phyloP scores from a whole-genome alignment of 1,284 basidiomycete genomes.

The Coniferiporia sulphurascens region DNA sequence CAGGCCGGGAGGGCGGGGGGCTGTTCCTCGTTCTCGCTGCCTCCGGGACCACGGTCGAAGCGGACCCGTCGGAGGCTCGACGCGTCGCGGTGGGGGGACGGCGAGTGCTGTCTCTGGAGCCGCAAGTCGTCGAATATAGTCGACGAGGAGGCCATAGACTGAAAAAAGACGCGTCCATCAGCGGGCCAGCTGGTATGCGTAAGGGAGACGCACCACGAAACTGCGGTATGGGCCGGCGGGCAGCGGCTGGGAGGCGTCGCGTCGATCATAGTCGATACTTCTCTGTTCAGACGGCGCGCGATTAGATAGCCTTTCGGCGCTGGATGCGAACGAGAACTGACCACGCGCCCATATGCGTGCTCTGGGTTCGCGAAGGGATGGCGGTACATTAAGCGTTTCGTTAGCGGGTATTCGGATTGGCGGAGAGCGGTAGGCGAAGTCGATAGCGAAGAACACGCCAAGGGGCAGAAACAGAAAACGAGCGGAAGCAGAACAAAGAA shows the following conservation, averaged over 20 bases:
- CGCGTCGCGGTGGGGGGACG: neutral
- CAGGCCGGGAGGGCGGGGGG: neutral
- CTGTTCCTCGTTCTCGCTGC: neutral
- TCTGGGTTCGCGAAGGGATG: constrained; percentile 19
- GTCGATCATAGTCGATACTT: neutral
- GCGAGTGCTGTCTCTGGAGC: neutral
- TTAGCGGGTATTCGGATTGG: neutral
- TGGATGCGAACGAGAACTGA: neutral
- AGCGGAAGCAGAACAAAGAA: neutral
- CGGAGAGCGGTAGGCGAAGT: neutral
- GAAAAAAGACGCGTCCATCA: neutral
- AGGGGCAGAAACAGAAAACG: too few species aligned
- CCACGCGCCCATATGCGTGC: constrained; percentile 4
- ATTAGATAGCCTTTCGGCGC: neutral
- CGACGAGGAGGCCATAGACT: constrained; percentile 14
- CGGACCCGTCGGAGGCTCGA: neutral
- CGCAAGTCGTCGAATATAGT: constrained; percentile 1
- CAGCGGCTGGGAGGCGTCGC: neutral
- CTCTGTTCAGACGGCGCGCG: neutral
- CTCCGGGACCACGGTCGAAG: neutral
- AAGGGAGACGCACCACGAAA: constrained; percentile 1
- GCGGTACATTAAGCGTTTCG: constrained; percentile 11
- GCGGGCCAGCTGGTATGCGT: too few species aligned
- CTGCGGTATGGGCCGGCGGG: constrained; percentile 1
- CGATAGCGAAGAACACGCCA: too few species aligned